These are phyloP conservation scores for Lactarius trivialis DNA, from an alignment of 768 basidiomycete genomes.

Conservation along the genomic window DNA sequence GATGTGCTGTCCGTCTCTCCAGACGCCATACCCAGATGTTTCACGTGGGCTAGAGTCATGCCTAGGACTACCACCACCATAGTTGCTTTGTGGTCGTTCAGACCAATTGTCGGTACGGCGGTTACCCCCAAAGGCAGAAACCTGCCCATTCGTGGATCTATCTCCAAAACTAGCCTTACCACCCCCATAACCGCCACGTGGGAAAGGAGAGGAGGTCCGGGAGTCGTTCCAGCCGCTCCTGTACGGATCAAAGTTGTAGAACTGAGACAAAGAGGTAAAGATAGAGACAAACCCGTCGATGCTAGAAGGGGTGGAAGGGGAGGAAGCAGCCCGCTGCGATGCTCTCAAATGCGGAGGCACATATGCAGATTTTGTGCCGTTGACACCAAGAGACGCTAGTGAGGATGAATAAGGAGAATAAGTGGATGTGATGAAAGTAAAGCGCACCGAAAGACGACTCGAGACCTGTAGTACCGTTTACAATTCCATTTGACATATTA, in stretches of 20 bases:
- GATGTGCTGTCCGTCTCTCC: constrained; percentile 87
- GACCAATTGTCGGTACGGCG: constrained; percentile 39
- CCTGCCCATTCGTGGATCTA: constrained; percentile 36
- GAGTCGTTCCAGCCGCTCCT: constrained; percentile 75
- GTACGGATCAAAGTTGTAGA: constrained; percentile 20
- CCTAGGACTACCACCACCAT: constrained; percentile 30
- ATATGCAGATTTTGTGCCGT: constrained; percentile 67
- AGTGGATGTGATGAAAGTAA: constrained; percentile 1
- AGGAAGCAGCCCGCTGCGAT: constrained; percentile 77
- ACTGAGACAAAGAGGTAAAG: neutral
- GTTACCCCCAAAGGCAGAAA: constrained; percentile 32
- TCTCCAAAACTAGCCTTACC: constrained; percentile 38
- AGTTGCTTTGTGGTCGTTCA: constrained; percentile 36
- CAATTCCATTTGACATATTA: constrained; percentile 90
- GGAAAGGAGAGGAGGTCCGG: constrained; percentile 53
- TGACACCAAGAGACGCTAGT: constrained; percentile 70
- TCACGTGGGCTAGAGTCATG: constrained; percentile 44
- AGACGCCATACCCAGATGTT: constrained; percentile 58
- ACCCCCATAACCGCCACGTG: constrained; percentile 36
- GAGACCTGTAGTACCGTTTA: constrained; percentile 68
- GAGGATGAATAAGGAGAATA: neutral
- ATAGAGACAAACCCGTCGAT: constrained; percentile 47
- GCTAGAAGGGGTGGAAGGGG: constrained; percentile 42
- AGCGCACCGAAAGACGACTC: constrained; percentile 59
- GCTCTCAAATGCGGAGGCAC: constrained; percentile 85